Base-by-base conservation (phyloP, 192 early-diverging fungal genomes). In the Coemansia sp. region DNA sequence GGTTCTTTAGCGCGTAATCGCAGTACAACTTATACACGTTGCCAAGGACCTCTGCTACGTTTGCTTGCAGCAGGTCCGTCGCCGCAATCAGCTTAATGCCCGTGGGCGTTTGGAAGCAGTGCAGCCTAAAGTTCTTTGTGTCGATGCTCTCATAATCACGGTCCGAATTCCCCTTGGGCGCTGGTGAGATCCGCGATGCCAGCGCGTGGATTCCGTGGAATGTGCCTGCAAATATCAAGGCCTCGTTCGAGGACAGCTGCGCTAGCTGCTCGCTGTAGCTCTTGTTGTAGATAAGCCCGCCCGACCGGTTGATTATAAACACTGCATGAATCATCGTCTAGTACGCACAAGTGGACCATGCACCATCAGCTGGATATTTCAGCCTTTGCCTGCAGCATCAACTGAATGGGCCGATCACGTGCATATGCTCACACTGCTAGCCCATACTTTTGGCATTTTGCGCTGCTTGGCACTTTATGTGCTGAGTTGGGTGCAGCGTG, bases 1-100 rank as follows among this genome's bases (percentile, higher is more conserved):
- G 96, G 63, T 95, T 99, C 81, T 99, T 99, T 87, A 99, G 94
- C 19, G 89, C 94, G 68, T 88, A 99, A 64, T 97, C 94, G 55
- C 91, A 85, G 69, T 97, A 97, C n/a, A 88, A 70, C 39, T 88
- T 88, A 49, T 97, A 96, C 19, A 92, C 58, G 66, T 55, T 96
- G 83, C 40, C 84, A 82, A 65, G 57, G 3, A 56, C 50, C n/a
- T 63, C 69, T 0, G 50, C 55, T 37, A 72, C 63, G 33, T 84
- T 87, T 16, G 79, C 57, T 44, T 94, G 93, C 16, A 79, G 59
- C 5, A 90, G 87, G 58, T 92, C 92, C 0, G 94, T 89, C 21
- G 93, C 81, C 5, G 97, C 78, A n/a, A 99, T 75, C 69, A 99
- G 93, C 68, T 99, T 99, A 50, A 88, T 91, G 20, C 96, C 96